These are phyloP conservation scores for Omphalea diandra DNA, from an alignment of 441 rosid genomes.

Conservation along the genomic window DNA sequence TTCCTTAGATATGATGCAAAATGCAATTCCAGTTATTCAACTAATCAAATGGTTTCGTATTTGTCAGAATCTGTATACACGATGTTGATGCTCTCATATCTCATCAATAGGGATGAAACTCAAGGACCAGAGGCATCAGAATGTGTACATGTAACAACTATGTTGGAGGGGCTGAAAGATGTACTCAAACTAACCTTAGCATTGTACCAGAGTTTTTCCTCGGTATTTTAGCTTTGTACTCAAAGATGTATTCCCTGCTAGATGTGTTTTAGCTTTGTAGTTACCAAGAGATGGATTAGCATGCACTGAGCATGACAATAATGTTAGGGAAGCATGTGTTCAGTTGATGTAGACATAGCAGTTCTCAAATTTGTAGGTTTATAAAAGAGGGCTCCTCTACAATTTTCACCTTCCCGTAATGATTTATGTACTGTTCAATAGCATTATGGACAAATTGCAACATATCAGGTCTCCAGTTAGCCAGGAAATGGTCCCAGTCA, in stretches of 20 bases:
- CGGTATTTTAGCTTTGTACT: neutral
- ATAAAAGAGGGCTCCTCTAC: too few relatives aligned
- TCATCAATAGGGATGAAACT: conserved; percentile 14
- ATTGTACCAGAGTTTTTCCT: neutral
- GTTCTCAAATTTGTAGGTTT: neutral
- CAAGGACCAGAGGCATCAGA: conserved; percentile 10
- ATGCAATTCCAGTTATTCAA: neutral
- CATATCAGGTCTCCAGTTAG: too few relatives aligned
- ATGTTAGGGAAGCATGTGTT: neutral
- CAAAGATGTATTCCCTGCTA: conserved; percentile 11
- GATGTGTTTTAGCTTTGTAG: too few relatives aligned
- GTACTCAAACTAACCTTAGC: neutral
- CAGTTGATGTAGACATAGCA: conserved; percentile 1
- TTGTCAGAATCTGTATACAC: neutral
- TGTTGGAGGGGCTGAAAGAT: neutral
- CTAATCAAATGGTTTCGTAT: neutral
- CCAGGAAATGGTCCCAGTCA: too few relatives aligned
- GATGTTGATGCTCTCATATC: neutral
- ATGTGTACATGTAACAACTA: conserved; percentile 15
- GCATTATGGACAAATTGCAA: too few relatives aligned
- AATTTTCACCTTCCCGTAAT: too few relatives aligned
- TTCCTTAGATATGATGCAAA: neutral
- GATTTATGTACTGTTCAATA: too few relatives aligned
- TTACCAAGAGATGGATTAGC: too few relatives aligned
- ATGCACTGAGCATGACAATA: conserved; percentile 1